Evolutionary conservation across 352 stramenopile genomes (phyloP).

Genomic region (Globisporangium alternatum): DNA sequence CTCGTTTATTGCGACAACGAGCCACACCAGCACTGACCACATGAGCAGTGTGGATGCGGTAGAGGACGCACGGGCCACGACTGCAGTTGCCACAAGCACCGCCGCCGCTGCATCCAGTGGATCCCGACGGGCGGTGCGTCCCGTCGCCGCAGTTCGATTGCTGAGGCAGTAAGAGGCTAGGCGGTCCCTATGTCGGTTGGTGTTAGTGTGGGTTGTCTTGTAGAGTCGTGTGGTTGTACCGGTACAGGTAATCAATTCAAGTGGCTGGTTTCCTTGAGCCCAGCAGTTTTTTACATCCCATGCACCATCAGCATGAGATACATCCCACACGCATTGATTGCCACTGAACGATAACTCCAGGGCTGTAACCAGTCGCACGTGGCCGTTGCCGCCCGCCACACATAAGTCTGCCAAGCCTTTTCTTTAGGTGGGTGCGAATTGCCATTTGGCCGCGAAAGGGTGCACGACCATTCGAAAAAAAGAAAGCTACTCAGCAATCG

Average conservation of each 20-base stretch:
- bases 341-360: not conserved
- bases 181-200: not conserved
- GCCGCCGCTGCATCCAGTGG: no score
- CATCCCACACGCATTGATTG: not conserved
- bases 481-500: slow-evolving; percentile 2
- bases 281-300: not conserved
- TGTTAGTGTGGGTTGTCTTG: not conserved
- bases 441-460: not conserved
- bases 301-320: not conserved
- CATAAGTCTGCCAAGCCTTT: not conserved
- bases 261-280: not conserved
- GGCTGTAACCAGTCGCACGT: not conserved
- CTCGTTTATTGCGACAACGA: no score
- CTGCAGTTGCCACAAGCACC: no score
- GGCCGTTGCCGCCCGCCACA: not conserved
- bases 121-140: no score
- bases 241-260: not conserved
- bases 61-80: no score
- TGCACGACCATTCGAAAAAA: slow-evolving; percentile 6
- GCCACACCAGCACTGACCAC: no score
- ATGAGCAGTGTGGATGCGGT: no score
- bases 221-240: not conserved
- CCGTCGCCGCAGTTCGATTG: no score
- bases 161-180: no score
- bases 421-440: not conserved